Conservation (phyloP, 257 asterid genomes). For the Ligustrum vulgare region DNA sequence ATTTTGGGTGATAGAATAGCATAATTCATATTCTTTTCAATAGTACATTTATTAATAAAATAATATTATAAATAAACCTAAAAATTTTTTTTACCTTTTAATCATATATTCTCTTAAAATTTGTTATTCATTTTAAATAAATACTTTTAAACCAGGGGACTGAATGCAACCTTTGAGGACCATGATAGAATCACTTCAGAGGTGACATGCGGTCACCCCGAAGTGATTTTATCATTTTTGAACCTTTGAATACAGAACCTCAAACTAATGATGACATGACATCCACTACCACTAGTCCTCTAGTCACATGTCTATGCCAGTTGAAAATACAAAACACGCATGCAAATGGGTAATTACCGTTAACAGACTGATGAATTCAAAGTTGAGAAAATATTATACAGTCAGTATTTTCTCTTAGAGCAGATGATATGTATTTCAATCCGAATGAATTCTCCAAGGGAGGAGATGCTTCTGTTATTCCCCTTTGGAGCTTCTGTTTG, state of each 20-base stretch:
- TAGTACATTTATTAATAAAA: no score
- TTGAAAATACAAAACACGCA: neutral
- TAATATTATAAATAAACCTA: no score
- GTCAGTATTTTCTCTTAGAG: slow-evolving; percentile 43
- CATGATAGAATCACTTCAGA: no score
- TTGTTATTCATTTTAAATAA: no score
- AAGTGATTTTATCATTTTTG: no score
- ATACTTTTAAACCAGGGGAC: no score
- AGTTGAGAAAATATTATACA: slow-evolving; percentile 26
- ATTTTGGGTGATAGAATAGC: no score
- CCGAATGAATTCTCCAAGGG: slow-evolving; percentile 31
- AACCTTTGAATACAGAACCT: neutral
- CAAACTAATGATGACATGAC: neutral
- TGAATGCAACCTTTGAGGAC: no score
- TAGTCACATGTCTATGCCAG: slow-evolving; percentile 3
- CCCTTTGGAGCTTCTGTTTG: slow-evolving; percentile 49
- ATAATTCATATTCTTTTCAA: no score
- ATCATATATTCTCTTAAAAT: no score
- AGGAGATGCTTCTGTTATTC: slow-evolving; percentile 3
- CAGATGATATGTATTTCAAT: slow-evolving; percentile 50
- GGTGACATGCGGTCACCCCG: no score
- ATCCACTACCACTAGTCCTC: neutral
- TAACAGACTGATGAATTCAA: slow-evolving; percentile 12
- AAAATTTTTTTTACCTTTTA: no score
- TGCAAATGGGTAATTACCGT: neutral